Evolutionary conservation across 2,329 filamentous ascomycete genomes (phyloP).

Genomic region (Pseudogymnoascus verrucosus): DNA sequence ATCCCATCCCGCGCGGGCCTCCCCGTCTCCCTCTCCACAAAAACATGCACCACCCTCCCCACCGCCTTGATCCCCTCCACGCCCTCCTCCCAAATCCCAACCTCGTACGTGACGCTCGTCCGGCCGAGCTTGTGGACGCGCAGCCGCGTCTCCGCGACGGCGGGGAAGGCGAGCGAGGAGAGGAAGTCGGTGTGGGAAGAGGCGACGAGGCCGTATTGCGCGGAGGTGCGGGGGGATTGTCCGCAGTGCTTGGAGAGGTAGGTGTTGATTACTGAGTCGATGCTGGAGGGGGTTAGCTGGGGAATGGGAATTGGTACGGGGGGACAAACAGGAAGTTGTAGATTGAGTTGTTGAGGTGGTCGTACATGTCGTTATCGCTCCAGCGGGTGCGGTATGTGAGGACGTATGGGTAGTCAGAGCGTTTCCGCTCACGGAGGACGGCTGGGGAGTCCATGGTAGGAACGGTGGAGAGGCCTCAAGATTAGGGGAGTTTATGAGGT

Average conservation of each 20-base stretch:
- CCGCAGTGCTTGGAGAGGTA: conserved; percentile 76
- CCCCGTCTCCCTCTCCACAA: conserved; percentile 67
- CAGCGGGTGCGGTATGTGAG: conserved; percentile 83
- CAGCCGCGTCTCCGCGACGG: conserved; percentile 71
- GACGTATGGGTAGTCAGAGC: conserved; percentile 68
- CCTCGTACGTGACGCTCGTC: conserved; percentile 83
- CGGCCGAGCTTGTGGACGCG: conserved; percentile 77
- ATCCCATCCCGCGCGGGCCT: conserved; percentile 61
- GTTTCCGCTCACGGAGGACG: conserved; percentile 19
- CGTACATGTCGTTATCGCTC: conserved; percentile 37
- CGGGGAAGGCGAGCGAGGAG: conserved; percentile 71
- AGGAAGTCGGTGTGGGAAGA: conserved; percentile 84
- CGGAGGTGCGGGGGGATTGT: conserved; percentile 60
- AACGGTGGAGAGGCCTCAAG: not conserved
- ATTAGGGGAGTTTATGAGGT: not conserved
- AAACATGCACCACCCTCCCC: conserved; percentile 80
- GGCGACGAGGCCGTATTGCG: conserved; percentile 75
- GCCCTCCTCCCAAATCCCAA: conserved; percentile 74
- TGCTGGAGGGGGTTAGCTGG: conserved; percentile 37
- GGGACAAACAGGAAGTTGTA: conserved; percentile 64
- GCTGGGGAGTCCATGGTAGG: not conserved
- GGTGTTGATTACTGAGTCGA: conserved; percentile 83
- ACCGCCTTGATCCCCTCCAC: conserved; percentile 71
- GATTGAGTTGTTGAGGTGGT: conserved; percentile 85
- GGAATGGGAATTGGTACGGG: conserved; percentile 7